These are phyloP conservation scores for Fusarium sp. DNA, from an alignment of 2,329 filamentous ascomycete genomes.

Conservation along the genomic window DNA sequence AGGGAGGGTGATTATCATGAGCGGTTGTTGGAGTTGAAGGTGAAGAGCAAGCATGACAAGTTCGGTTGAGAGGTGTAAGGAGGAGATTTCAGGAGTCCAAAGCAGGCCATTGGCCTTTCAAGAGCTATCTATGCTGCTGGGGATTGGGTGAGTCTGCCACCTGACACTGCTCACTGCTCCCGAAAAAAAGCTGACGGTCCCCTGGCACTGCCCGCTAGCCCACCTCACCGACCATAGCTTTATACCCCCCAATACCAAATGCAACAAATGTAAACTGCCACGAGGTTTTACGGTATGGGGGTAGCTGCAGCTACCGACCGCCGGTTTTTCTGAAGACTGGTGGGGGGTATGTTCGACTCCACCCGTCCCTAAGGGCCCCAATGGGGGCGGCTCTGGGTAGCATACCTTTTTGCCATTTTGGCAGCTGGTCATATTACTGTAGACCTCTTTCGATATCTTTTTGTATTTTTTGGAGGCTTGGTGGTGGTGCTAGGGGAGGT, in stretches of 20 bases:
- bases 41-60: constrained; percentile 94
- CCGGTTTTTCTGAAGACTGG: constrained; percentile 7
- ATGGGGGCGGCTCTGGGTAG: not conserved
- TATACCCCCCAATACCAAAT: constrained; percentile 4
- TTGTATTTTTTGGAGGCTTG: not conserved
- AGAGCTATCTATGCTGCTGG: not conserved
- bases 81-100: not conserved
- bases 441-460: not conserved
- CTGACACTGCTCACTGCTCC: not conserved
- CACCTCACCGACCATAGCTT: not conserved
- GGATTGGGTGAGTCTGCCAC: constrained; percentile 4
- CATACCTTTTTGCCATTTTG: not conserved
- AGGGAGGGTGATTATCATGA: constrained; percentile 93
- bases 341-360: constrained; percentile 4
- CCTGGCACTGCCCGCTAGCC: not conserved
- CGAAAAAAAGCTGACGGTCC: constrained; percentile 1
- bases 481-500: not conserved
- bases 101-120: not conserved
- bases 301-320: not conserved
- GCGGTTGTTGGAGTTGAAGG: constrained; percentile 83
- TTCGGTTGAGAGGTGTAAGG: constrained; percentile 53
- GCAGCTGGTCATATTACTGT: too few species aligned
- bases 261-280: not conserved
- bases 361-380: not conserved
- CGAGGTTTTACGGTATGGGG: constrained; percentile 4